These are phyloP conservation scores for Funneliformis mosseae DNA, from an alignment of 192 early-diverging fungal species.

Conservation along the genomic window DNA sequence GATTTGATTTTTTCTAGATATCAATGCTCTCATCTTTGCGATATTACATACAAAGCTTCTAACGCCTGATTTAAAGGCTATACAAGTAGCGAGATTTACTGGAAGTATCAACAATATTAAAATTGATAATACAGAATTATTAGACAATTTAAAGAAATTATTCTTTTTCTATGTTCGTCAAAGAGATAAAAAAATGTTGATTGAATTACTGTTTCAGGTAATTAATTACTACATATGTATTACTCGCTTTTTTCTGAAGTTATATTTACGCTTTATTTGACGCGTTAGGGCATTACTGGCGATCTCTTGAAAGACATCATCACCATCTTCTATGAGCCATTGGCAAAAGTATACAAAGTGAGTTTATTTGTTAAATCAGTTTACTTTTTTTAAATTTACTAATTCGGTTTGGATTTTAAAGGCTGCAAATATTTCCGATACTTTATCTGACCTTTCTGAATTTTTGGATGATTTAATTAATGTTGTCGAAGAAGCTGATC, in stretches of 20 bases:
- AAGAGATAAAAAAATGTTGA: conserved; percentile 53
- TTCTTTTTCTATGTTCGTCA: conserved; percentile 51
- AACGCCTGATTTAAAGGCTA: background rate
- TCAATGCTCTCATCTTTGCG: background rate
- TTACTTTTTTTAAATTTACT: background rate
- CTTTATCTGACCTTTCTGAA: conserved; percentile 48
- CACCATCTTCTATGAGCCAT: conserved; percentile 59
- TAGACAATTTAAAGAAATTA: conserved; percentile 41
- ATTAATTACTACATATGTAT: background rate
- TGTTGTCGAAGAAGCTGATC: conserved; percentile 51
- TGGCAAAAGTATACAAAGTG: conserved; percentile 57
- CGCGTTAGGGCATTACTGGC: conserved; percentile 48
- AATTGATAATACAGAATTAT: conserved; percentile 20
- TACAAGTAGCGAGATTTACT: background rate
- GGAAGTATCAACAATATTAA: conserved; percentile 8
- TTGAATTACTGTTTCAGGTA: conserved; percentile 52
- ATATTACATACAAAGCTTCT: conserved; percentile 2
- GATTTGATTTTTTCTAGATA: background rate
- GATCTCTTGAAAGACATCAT: conserved; percentile 58
- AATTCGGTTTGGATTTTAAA: background rate
- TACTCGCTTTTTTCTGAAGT: background rate
- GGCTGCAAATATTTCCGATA: conserved; percentile 57
- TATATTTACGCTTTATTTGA: background rate
- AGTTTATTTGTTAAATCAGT: background rate
- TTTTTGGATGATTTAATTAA: conserved; percentile 59